Evolutionary conservation across 768 basidiomycete species (phyloP), one percentile per base, ranked within the genome.

Genomic region (Hygrocybe coccinea): DNA sequence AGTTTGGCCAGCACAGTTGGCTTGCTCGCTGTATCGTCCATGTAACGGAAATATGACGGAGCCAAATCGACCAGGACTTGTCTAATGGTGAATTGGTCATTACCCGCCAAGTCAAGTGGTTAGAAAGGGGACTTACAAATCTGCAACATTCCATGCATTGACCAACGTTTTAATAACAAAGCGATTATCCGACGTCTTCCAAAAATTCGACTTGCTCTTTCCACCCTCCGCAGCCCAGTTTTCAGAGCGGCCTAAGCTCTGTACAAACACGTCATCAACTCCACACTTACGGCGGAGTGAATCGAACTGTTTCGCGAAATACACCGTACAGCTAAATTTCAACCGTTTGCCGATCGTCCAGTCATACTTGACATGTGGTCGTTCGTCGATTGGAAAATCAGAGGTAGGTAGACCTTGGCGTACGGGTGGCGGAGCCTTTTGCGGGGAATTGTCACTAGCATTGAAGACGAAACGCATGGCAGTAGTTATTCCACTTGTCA

Each of bases 111-210:
- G n/a, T n/a, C n/a, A n/a, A n/a, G n/a, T n/a, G n/a, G n/a, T n/a
- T n/a, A 37, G 43, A 46, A 60, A 48, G 37, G 43, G 25, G 22
- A 72, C 87, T 72, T 63, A 90, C 88, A 89, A 67, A 72, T 91
- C 90, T 5, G 86, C 85, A 38, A 90, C 89, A 67, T 89, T 89
- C 89, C 89, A 91, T 12, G 88, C 87, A 69, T 86, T 86, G 14
- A 93, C 85, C 56, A 91, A 69, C 17, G 89, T 89, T 79, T 91
- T 91, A 74, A 91, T 86, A 61, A 93, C 84, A 64, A 86, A 89
- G 56, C 82, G 74, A 60, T 87, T 81, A 67, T 93, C 90, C 24
- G 71, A 67, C 45, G 87, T 90, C 76, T 87, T 89, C 86, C 89
- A 89, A 64, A 91, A 93, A 59, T 85, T 84, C 2, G 82, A 83